These are phyloP conservation scores for Fusarium algeriense DNA, from an alignment of 2,329 filamentous ascomycete genomes.

Conservation along the genomic window DNA sequence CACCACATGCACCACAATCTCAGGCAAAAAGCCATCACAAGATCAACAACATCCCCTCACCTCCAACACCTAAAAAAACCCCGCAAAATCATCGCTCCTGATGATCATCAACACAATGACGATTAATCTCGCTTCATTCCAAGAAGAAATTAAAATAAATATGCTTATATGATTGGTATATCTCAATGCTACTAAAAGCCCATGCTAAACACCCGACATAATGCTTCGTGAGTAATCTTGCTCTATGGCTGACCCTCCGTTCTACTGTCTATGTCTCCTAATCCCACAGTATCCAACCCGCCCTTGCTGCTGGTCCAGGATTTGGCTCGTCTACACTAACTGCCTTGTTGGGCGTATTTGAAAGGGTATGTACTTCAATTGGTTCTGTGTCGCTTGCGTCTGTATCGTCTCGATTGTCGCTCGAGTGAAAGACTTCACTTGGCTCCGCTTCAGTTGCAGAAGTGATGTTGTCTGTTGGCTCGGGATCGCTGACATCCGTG, in stretches of 20 bases:
- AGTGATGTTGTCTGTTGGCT: constrained; percentile 34
- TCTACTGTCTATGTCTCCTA: not conserved
- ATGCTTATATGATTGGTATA: constrained; percentile 18
- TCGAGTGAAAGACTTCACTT: constrained; percentile 51
- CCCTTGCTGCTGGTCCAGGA: constrained; percentile 27
- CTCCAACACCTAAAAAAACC: too few species aligned
- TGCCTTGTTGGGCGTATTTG: constrained; percentile 13
- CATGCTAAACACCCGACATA: constrained; percentile 14
- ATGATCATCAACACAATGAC: too few species aligned
- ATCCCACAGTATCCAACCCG: constrained; percentile 44
- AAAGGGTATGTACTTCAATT: constrained; percentile 37
- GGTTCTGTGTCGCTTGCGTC: constrained; percentile 53
- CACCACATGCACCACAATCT: too few species aligned
- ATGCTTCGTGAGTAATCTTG: not conserved
- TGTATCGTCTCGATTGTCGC: constrained; percentile 51
- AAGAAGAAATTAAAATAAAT: not conserved
- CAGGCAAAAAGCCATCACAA: too few species aligned
- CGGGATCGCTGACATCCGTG: constrained; percentile 52
- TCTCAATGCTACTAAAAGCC: constrained; percentile 2
- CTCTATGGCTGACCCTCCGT: not conserved
- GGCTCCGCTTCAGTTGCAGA: constrained; percentile 45
- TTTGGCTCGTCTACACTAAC: constrained; percentile 7
- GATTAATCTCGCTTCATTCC: not conserved
- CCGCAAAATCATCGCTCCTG: too few species aligned
- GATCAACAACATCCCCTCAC: too few species aligned